phyloP scores from a whole-genome alignment of 1,284 basidiomycete species.

The Sporisorium sorghi region DNA sequence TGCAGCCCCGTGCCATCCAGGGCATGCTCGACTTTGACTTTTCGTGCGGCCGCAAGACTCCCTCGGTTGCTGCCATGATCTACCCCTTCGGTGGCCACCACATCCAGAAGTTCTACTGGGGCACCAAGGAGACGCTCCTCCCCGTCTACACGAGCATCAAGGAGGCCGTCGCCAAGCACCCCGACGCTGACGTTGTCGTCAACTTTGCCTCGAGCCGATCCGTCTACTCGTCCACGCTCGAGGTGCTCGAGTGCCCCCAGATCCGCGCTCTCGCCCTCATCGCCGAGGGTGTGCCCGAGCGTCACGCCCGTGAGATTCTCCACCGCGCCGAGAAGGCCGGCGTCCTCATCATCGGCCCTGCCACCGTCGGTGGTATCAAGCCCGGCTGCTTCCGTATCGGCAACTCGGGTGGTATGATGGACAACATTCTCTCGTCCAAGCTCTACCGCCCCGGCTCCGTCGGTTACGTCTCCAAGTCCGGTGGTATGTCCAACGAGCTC shows the following conservation, averaged over 20 bases:
- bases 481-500: slow-evolving; percentile 99
- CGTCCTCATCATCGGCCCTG: slow-evolving; percentile 96
- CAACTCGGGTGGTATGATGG: slow-evolving; percentile 99
- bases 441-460: slow-evolving; percentile 97
- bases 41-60: slow-evolving; percentile 91
- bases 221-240: slow-evolving; percentile 93
- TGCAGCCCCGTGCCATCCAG: slow-evolving; percentile 98
- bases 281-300: slow-evolving; percentile 97
- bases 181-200: slow-evolving; percentile 95
- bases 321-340: slow-evolving; percentile 86
- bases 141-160: slow-evolving; percentile 94
- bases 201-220: slow-evolving; percentile 97
- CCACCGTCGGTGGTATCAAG: slow-evolving; percentile 99
- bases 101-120: slow-evolving; percentile 99
- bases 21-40: slow-evolving; percentile 99
- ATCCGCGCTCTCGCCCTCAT: slow-evolving; percentile 91
- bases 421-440: slow-evolving; percentile 98
- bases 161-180: slow-evolving; percentile 94
- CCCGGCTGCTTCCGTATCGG: slow-evolving; percentile 99
- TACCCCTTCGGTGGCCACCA: slow-evolving; percentile 99
- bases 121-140: slow-evolving; percentile 96
- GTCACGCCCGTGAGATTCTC: slow-evolving; percentile 95
- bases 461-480: slow-evolving; percentile 99
- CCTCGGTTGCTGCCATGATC: slow-evolving; percentile 98
- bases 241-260: slow-evolving; percentile 79